phyloP scores from a whole-genome alignment of 495 filamentous ascomycete genomes.

The Usnea hakonensis region DNA sequence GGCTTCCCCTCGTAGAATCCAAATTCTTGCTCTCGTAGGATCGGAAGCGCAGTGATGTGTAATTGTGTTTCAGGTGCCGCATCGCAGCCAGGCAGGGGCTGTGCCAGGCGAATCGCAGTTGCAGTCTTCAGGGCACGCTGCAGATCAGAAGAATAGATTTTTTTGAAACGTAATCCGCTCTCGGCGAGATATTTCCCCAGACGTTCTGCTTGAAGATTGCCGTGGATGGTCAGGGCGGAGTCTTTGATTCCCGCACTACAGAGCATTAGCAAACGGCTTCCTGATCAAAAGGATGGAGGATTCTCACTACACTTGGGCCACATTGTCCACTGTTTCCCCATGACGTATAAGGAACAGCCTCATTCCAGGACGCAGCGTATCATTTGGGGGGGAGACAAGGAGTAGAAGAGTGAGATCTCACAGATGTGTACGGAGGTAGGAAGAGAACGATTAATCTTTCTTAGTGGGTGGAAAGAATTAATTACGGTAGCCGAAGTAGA shows the following conservation, averaged over 20 bases:
- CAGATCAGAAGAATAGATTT: conserved; percentile 74
- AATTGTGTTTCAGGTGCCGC: conserved; percentile 16
- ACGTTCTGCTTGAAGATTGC: conserved; percentile 62
- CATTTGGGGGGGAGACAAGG: background rate
- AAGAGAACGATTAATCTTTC: no score
- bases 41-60: conserved; percentile 39
- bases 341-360: conserved; percentile 73
- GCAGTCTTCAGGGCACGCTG: conserved; percentile 67
- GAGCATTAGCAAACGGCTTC: conserved; percentile 11
- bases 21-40: conserved; percentile 68
- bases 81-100: conserved; percentile 4
- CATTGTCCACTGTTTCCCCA: conserved; percentile 83
- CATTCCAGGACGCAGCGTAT: conserved; percentile 36
- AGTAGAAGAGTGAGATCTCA: background rate
- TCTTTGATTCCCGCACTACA: conserved; percentile 69
- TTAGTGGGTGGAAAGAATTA: no score
- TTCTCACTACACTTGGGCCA: conserved; percentile 63
- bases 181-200: conserved; percentile 53
- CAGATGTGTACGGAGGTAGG: no score
- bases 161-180: conserved; percentile 40
- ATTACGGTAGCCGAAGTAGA: background rate
- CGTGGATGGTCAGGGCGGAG: conserved; percentile 74
- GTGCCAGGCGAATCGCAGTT: conserved; percentile 50
- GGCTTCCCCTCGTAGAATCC: conserved; percentile 59
- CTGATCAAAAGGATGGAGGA: background rate